phyloP scores from a whole-genome alignment of 768 basidiomycete species.

The Cystobasidium onofrii region DNA sequence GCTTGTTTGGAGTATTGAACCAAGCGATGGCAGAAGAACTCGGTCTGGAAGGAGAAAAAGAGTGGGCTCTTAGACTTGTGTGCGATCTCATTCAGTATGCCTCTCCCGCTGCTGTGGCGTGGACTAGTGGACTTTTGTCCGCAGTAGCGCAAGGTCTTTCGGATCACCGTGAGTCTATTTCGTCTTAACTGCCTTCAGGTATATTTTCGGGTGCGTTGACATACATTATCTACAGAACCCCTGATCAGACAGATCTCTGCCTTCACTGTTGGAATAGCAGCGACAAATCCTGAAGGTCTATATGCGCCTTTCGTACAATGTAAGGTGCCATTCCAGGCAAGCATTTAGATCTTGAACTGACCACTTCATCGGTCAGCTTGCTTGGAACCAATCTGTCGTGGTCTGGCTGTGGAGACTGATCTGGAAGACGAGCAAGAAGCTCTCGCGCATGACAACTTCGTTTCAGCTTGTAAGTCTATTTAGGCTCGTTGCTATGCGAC shows the following conservation, averaged over 20 bases:
- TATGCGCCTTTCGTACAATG: constrained; percentile 22
- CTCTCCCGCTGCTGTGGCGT: constrained; percentile 16
- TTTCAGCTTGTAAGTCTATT: constrained; percentile 19
- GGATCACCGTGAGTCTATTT: background rate
- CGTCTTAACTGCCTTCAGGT: background rate
- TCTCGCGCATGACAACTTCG: constrained; percentile 14
- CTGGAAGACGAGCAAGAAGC: background rate
- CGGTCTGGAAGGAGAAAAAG: constrained; percentile 8
- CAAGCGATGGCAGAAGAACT: background rate
- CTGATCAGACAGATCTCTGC: background rate
- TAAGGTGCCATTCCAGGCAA: background rate
- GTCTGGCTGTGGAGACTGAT: background rate
- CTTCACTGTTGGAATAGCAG: constrained; percentile 23
- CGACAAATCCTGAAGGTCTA: background rate
- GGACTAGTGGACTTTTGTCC: constrained; percentile 7
- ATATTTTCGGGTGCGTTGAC: background rate
- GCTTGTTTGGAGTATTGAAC: constrained; percentile 1
- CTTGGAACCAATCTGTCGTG: background rate
- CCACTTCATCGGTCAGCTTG: background rate
- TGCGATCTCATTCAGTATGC: constrained; percentile 26
- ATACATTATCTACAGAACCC: background rate
- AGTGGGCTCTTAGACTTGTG: constrained; percentile 10
- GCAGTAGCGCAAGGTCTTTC: background rate
- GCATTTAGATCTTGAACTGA: background rate
- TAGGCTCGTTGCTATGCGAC: too few species aligned